Evolutionary conservation across 2,329 filamentous ascomycete genomes (phyloP).

Genomic region (Ophiocordyceps australis): DNA sequence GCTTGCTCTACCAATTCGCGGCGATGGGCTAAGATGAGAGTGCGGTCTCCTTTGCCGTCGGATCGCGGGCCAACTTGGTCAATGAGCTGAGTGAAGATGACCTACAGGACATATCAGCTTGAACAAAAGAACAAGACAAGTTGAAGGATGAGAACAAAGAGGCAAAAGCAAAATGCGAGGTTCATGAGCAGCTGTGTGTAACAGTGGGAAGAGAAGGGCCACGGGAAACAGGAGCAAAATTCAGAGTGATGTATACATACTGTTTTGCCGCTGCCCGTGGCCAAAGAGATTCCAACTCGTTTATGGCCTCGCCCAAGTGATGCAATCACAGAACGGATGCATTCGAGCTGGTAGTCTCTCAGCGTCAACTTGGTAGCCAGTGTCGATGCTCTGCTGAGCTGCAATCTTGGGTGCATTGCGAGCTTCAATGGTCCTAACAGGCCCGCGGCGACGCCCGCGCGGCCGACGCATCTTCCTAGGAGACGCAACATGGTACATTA

Average conservation of each 20-base stretch:
- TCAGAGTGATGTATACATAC: slow-evolving; percentile 22
- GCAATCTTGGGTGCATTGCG: too few relatives aligned
- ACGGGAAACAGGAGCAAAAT: too few relatives aligned
- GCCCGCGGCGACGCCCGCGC: slow-evolving; percentile 4
- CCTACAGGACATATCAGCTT: slow-evolving; percentile 29
- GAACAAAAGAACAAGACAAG: too few relatives aligned
- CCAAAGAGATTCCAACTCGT: slow-evolving; percentile 67
- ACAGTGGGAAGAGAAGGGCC: too few relatives aligned
- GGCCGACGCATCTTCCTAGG: slow-evolving; percentile 9
- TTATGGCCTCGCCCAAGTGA: slow-evolving; percentile 56
- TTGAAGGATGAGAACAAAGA: too few relatives aligned
- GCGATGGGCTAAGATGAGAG: slow-evolving; percentile 81
- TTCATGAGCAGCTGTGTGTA: too few relatives aligned
- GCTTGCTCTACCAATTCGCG: slow-evolving; percentile 92
- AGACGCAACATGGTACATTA: slow-evolving; percentile 19
- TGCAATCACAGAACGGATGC: slow-evolving; percentile 61
- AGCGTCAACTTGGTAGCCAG: slow-evolving; percentile 38
- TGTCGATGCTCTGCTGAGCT: too few relatives aligned
- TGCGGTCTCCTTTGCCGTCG: slow-evolving; percentile 39
- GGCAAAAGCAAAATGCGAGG: too few relatives aligned
- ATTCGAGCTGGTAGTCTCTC: slow-evolving; percentile 80
- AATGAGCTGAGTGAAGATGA: slow-evolving; percentile 94
- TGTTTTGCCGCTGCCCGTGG: slow-evolving; percentile 80
- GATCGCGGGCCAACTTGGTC: slow-evolving; percentile 44
- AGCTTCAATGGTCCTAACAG: slow-evolving; percentile 2